Conservation (phyloP, 2,329 filamentous ascomycete species). For the Diaporthe australafricana region DNA sequence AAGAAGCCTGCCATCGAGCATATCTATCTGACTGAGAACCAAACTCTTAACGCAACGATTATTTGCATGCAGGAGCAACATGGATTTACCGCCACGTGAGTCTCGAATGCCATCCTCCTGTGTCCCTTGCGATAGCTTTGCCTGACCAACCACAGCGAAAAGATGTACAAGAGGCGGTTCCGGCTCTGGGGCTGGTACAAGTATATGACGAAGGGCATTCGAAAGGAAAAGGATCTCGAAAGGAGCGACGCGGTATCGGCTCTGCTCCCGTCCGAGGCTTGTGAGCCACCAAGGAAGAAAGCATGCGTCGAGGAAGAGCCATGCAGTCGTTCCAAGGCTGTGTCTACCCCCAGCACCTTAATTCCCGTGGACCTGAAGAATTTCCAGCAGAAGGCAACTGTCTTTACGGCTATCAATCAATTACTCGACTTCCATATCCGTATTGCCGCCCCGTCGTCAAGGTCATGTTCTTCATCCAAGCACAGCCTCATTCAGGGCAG, state of each 20-base stretch:
- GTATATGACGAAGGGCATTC: neutral
- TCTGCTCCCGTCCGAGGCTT: too few relatives aligned
- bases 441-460: neutral
- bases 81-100: conserved; percentile 7
- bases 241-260: neutral
- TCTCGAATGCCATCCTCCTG: neutral
- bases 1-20: conserved; percentile 9
- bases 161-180: conserved; percentile 4
- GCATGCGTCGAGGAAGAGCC: neutral
- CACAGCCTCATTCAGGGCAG: neutral
- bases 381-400: neutral
- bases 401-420: neutral
- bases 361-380: neutral
- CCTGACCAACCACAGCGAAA: neutral
- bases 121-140: neutral
- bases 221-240: neutral
- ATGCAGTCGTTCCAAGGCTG: neutral
- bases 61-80: neutral
- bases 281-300: neutral
- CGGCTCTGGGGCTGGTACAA: conserved; percentile 11
- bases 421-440: neutral
- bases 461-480: neutral
- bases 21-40: neutral
- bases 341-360: neutral
- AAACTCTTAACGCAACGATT: neutral